These are phyloP conservation scores for Cymbomonas tetramitiformis DNA, from an alignment of 139 green algal genomes.

Conservation along the genomic window DNA sequence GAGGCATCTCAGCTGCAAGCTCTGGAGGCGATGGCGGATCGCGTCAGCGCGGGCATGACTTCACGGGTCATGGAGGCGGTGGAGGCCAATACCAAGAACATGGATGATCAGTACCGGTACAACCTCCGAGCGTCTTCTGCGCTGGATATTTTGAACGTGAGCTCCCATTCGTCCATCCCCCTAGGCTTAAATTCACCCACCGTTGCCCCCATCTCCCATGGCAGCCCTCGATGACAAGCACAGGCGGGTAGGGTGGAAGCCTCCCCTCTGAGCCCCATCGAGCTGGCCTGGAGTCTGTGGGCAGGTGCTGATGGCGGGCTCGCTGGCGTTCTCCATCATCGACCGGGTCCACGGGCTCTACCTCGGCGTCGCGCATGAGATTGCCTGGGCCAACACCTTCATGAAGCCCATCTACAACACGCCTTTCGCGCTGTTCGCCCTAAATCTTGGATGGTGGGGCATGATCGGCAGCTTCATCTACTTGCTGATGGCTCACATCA, in stretches of 20 bases:
- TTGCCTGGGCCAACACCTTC: slow-evolving; percentile 14
- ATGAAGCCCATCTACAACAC: slow-evolving; percentile 12
- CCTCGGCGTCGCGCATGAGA: slow-evolving; percentile 5
- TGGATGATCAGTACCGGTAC: slow-evolving; percentile 17
- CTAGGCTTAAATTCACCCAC: no score
- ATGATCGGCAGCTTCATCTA: slow-evolving; percentile 10
- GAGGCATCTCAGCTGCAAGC: no score
- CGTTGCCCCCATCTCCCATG: no score
- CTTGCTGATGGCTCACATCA: slow-evolving; percentile 4
- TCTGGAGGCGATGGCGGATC: slow-evolving; percentile 9
- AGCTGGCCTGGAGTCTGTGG: slow-evolving; percentile 15
- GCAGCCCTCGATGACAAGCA: no score
- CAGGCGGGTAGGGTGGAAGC: no score
- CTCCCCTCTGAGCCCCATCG: slow-evolving; percentile 1
- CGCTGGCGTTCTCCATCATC: slow-evolving; percentile 18
- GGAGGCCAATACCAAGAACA: slow-evolving; percentile 18
- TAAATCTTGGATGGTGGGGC: slow-evolving; percentile 16
- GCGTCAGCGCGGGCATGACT: not conserved
- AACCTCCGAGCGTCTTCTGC: no score
- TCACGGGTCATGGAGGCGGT: slow-evolving; percentile 11
- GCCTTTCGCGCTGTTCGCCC: slow-evolving; percentile 8
- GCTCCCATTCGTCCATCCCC: no score
- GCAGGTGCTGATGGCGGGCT: slow-evolving; percentile 21
- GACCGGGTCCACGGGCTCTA: slow-evolving; percentile 16
- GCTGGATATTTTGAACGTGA: no score